Percentiles rank a stretch among this genome's conserved stretches.
Evolutionary conservation across 2,329 filamentous ascomycete genomes (phyloP).

Genomic region (Ceratocystis alfenasii): DNA sequence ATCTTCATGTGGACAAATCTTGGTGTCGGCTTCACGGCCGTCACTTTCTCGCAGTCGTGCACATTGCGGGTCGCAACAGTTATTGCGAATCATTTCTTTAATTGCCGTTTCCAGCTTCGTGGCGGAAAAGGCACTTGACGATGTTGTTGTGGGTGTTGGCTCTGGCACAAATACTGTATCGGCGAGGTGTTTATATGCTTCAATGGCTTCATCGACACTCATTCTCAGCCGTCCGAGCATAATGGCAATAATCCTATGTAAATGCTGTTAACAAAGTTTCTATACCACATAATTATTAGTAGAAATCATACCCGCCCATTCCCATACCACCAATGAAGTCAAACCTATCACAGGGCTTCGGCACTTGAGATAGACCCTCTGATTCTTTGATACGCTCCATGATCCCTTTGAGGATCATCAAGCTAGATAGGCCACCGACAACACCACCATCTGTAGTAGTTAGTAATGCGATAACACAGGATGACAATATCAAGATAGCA

Average conservation of each 20-base stretch:
- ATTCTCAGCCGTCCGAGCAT: neutral
- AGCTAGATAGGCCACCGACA: conserved; percentile 26
- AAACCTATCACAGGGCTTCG: conserved; percentile 27
- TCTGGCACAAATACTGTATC: neutral
- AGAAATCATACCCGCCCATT: conserved; percentile 25
- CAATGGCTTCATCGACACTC: neutral
- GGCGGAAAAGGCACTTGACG: neutral
- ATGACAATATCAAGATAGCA: too few relatives aligned
- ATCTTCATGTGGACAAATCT: neutral
- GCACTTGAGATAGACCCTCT: conserved; percentile 22
- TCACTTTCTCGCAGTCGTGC: too few relatives aligned
- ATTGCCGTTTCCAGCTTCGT: neutral
- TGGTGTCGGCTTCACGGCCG: too few relatives aligned
- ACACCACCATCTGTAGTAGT: conserved; percentile 24
- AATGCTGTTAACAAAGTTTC: too few relatives aligned
- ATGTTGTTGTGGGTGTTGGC: neutral
- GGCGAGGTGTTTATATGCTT: neutral
- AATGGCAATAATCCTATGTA: neutral
- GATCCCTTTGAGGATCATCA: conserved; percentile 26
- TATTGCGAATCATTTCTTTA: neutral
- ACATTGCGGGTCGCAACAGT: neutral
- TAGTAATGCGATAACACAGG: too few relatives aligned
- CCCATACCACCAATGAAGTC: conserved; percentile 29
- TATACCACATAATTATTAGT: too few relatives aligned
- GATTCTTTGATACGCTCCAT: conserved; percentile 24